Base-by-base conservation (phyloP, 2,329 filamentous ascomycete genomes). In the Biscogniauxia mediterranea region DNA sequence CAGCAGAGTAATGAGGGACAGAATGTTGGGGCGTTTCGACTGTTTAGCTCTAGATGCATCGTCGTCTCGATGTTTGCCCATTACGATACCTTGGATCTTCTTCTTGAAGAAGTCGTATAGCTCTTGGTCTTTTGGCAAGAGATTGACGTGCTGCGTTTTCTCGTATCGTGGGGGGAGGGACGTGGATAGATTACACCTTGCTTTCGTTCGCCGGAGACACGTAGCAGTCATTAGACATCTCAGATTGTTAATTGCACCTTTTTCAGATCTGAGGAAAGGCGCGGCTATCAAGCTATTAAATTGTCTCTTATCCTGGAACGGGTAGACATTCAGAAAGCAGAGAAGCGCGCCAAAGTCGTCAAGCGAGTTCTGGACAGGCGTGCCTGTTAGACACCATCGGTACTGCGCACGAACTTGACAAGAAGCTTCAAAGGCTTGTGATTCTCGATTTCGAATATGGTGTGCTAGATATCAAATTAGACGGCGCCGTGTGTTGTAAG, bases 381-480 rank as follows among this genome's bases (percentile, higher is more conserved):
- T 79, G 7, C 77, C 77, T 0, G 75, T 79, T 3, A 79, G 66
- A 56, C 76, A 78, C 77, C 77, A 79, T 2, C 76, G 69, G 23
- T 69, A 64, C 1, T 56, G 46, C 0, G 75, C 69, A 2, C 58
- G 60, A 17, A 75, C 59, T 7, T 51, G 25, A 51, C 62, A 64
- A 20, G 68, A 66, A 0, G 75, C 75, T 19, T 64, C 61, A 38
- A 76, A 77, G 6, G 66, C 62, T 54, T 76, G 58, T 0, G 75
- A 72, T 0, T 62, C 64, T 9, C 69, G 64, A 28, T 74, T 74
- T 13, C 77, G 70, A 13, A 79, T 78, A 9, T 67, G 66, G 61
- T 79, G 77, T 2, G 77, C 77, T 78, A 17, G 8, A 5, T 11
- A 15, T 28, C 25, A 4, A 38, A 26, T 55, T 23, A 17, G 49